A percentile compares a stretch with the other conserved stretches of the same genome.
phyloP scores from a whole-genome alignment of 179 eudicot genomes.

The Silene coronaria region DNA sequence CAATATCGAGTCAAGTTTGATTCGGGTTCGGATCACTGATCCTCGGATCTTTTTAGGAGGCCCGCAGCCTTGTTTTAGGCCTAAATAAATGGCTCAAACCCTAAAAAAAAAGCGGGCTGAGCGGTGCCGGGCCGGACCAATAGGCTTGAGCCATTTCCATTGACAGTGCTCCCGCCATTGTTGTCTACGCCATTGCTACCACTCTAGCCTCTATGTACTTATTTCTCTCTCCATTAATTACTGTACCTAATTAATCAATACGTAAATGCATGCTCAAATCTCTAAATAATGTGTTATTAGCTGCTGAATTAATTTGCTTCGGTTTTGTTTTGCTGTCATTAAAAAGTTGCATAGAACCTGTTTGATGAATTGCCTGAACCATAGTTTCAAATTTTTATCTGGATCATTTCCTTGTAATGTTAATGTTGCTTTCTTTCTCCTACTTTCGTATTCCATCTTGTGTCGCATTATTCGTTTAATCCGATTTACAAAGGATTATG shows the following conservation, averaged over 20 bases:
- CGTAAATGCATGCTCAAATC: not conserved
- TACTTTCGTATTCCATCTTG: too few relatives aligned
- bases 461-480: too few relatives aligned
- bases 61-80: too few relatives aligned
- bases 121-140: too few relatives aligned
- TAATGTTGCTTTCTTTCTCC: not conserved
- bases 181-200: not conserved
- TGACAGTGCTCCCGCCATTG: too few relatives aligned
- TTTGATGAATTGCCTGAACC: constrained; percentile 20
- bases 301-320: not conserved
- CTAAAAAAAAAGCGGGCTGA: too few relatives aligned
- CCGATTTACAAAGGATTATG: too few relatives aligned
- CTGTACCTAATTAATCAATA: not conserved
- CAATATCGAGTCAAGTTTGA: too few relatives aligned
- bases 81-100: too few relatives aligned
- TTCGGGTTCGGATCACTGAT: too few relatives aligned
- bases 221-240: not conserved
- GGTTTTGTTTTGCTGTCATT: not conserved
- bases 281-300: not conserved
- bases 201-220: not conserved
- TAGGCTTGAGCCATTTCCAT: too few relatives aligned
- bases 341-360: constrained; percentile 20
- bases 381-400: constrained; percentile 6
- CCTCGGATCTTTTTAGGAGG: too few relatives aligned
- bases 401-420: not conserved